Conservation (phyloP, 805 yeast genomes). For the Schizosaccharomyces cryophilus region DNA sequence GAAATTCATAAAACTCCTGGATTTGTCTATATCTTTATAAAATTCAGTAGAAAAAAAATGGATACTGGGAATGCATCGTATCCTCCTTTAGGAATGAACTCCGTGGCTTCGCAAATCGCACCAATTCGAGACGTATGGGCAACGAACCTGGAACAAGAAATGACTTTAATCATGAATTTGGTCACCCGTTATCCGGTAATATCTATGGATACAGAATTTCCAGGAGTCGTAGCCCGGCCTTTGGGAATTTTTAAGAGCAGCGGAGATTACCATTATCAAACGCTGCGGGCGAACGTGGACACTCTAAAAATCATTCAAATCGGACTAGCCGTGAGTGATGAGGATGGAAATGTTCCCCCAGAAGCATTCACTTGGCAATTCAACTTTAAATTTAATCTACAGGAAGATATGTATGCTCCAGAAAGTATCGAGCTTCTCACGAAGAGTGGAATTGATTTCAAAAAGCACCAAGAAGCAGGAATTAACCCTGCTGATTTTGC, state of each 20-base stretch:
- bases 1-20: no score
- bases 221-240: constrained; percentile 89
- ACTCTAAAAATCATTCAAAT: constrained; percentile 65
- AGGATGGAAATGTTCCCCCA: constrained; percentile 37
- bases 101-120: background rate
- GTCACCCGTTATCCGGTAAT: constrained; percentile 17
- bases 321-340: constrained; percentile 51
- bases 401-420: constrained; percentile 57
- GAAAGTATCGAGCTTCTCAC: constrained; percentile 61
- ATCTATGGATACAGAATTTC: constrained; percentile 68
- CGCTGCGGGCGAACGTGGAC: constrained; percentile 77
- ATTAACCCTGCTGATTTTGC: constrained; percentile 62
- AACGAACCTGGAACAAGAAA: constrained; percentile 19
- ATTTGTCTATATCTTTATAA: no score
- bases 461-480: constrained; percentile 48
- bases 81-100: background rate
- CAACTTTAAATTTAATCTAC: constrained; percentile 61
- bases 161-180: constrained; percentile 17
- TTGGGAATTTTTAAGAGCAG: constrained; percentile 79
- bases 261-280: constrained; percentile 85
- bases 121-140: constrained; percentile 16
- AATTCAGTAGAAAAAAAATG: no score
- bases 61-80: background rate
- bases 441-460: constrained; percentile 65
- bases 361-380: constrained; percentile 66